These are phyloP conservation scores for Anisodus tanguticus DNA, from an alignment of 257 asterid genomes.

Conservation along the genomic window DNA sequence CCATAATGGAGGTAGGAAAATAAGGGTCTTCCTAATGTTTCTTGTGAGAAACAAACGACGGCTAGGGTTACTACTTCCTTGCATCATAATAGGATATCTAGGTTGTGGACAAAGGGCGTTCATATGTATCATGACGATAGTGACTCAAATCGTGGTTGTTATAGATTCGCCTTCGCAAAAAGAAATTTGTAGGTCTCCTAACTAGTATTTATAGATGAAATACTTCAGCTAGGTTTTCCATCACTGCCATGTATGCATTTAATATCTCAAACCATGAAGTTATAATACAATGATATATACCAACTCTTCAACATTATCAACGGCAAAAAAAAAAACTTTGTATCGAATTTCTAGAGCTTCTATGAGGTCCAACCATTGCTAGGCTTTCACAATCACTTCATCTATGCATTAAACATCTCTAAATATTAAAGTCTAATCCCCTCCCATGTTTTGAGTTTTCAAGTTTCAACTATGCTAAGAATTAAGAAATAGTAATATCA, in stretches of 20 bases:
- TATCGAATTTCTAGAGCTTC: neutral
- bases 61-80: neutral
- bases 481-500: slow-evolving; percentile 13
- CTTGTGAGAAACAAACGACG: neutral
- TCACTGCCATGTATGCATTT: slow-evolving; percentile 1
- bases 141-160: neutral
- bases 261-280: slow-evolving; percentile 8
- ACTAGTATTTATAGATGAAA: neutral
- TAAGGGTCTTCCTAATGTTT: neutral
- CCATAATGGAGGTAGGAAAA: neutral
- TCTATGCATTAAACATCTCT: neutral
- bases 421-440: neutral
- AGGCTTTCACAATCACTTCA: neutral
- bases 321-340: slow-evolving; percentile 5
- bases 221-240: neutral
- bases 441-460: slow-evolving; percentile 10
- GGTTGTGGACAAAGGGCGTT: neutral
- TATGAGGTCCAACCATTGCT: neutral
- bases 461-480: slow-evolving; percentile 12
- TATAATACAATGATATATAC: neutral
- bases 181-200: neutral
- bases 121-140: neutral
- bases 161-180: neutral
- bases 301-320: slow-evolving; percentile 15
- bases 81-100: neutral